These are phyloP conservation scores for Lasiosphaeria hispida DNA, from an alignment of 495 filamentous ascomycete species.

Conservation along the genomic window DNA sequence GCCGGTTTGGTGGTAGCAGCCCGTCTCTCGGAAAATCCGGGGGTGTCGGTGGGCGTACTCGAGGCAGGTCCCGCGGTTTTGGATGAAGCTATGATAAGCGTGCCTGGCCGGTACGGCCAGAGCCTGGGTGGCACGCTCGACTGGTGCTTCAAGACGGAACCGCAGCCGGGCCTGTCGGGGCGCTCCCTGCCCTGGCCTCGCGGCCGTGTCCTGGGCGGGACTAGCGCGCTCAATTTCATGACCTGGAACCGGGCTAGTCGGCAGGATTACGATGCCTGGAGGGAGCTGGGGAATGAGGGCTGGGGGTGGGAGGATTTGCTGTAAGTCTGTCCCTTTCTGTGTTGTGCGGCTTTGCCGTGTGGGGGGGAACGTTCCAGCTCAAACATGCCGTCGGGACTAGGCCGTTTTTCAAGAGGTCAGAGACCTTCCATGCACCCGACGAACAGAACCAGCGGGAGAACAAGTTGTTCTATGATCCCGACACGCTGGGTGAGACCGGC, in stretches of 20 bases:
- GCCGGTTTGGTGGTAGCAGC: constrained; percentile 55
- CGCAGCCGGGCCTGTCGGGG: constrained; percentile 43
- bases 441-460: constrained; percentile 30
- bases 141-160: constrained; percentile 50
- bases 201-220: constrained; percentile 53
- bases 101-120: constrained; percentile 35
- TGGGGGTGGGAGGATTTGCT: constrained; percentile 58
- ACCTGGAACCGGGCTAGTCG: constrained; percentile 55
- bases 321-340: constrained; percentile 25
- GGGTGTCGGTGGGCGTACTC: constrained; percentile 49
- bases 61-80: constrained; percentile 49
- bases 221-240: constrained; percentile 44
- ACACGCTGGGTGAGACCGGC: constrained; percentile 38
- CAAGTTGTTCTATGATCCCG: constrained; percentile 28
- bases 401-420: constrained; percentile 49
- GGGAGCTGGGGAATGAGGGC: constrained; percentile 50
- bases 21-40: constrained; percentile 48
- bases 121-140: constrained; percentile 49
- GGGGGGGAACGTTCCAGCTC: background rate
- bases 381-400: constrained; percentile 18
- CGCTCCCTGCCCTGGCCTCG: constrained; percentile 37
- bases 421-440: constrained; percentile 46
- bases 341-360: background rate
- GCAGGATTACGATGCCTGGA: constrained; percentile 59
- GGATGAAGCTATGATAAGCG: constrained; percentile 44